Base-by-base conservation (phyloP, 768 basidiomycete genomes). In the Amanita thiersii region DNA sequence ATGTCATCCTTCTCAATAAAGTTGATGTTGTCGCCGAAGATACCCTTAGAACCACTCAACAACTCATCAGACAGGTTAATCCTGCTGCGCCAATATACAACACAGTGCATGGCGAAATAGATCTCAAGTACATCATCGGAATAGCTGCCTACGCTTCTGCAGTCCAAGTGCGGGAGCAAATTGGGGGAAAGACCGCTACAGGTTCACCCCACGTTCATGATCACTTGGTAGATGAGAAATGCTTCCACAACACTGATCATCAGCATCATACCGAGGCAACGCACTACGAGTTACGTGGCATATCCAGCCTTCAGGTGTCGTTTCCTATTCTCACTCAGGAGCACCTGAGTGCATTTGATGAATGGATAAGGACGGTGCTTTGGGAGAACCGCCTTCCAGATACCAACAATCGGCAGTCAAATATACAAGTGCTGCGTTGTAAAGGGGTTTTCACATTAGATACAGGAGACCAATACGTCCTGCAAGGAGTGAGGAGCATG, bases 1-100 rank as follows among this genome's bases (percentile, higher is more conserved):
- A 99, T 54, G 82, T 94, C 18, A 72, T 98, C 26, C 61, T 99
- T 19, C 64, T 99, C 20, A 99, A 99, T 70, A 99, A 99, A 67
- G 66, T 69, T 19, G 94, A 97, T 53, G 66, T 97, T 6, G 80
- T 78, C 1, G 53, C 70, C 1, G 46, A 70, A 1, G 58, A 63
- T 4, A 62, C 64, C 15, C 52, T 86, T 1, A 39, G 47, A 1
- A 54, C 62, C 3, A 75, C 77, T 9, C 81, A 87, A 55, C 54
- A 50, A n/a, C 59, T 74, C 15, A 78, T 99, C 28, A 73, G 68
- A n/a, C 57, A 65, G 15, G 66, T 94, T 51, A 98, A 98, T 58
- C 86, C 92, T 3, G 77, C 75, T 2, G 80, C 82, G 1, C 74
- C 86, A 1, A 66, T 94, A 43, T 67, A 87, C 53, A 69, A 68